These are phyloP conservation scores for Cryptococcus sp. DNA, from an alignment of 1,284 basidiomycete species.

Conservation along the genomic window DNA sequence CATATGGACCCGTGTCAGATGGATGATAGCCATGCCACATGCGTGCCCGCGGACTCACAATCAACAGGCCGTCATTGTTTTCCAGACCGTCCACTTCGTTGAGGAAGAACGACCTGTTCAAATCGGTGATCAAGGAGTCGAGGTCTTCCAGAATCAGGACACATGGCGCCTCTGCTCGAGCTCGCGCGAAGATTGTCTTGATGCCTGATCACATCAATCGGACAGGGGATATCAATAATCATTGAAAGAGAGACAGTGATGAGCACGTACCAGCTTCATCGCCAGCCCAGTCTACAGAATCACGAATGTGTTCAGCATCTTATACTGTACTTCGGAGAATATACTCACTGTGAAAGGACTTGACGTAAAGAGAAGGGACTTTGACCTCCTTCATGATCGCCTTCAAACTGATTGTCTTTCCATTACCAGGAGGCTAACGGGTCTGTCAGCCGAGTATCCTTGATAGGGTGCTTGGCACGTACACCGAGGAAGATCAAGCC, in stretches of 20 bases:
- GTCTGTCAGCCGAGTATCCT: too few relatives aligned
- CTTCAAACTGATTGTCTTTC: constrained; percentile 80
- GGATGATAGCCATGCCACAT: neutral
- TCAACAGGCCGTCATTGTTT: constrained; percentile 72
- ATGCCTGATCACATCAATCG: constrained; percentile 20
- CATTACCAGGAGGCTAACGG: constrained; percentile 62
- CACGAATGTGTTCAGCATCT: neutral
- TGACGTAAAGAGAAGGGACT: constrained; percentile 71
- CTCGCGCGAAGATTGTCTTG: constrained; percentile 35
- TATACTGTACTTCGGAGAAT: too few relatives aligned
- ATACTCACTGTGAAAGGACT: constrained; percentile 54
- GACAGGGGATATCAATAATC: neutral
- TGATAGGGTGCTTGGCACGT: neutral
- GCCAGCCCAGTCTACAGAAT: constrained; percentile 21
- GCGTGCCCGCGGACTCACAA: constrained; percentile 43
- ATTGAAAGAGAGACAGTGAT: neutral
- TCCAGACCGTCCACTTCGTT: constrained; percentile 66
- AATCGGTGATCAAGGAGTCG: constrained; percentile 73
- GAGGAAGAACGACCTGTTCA: constrained; percentile 78
- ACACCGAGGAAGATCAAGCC: constrained; percentile 50
- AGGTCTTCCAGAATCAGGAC: constrained; percentile 77
- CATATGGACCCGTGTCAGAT: neutral
- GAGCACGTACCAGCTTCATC: constrained; percentile 30
- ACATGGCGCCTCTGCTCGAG: constrained; percentile 62
- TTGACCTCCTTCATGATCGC: constrained; percentile 51